Conservation (phyloP, 2,329 filamentous ascomycete species). For the Fusarium pseudograminearum region DNA sequence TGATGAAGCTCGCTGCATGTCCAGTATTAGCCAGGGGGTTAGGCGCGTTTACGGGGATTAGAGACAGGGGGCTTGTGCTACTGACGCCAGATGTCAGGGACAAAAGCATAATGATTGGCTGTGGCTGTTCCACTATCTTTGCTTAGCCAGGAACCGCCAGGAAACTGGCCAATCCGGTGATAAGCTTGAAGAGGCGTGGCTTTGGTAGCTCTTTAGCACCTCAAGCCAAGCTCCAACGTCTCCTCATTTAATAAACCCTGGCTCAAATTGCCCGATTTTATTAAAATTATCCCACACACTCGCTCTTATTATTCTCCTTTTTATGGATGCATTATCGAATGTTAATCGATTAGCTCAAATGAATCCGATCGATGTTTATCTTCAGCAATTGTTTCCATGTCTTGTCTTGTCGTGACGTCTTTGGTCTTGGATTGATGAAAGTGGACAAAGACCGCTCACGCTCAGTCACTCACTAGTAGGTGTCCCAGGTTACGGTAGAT, state of each 20-base stretch:
- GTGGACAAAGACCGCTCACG: neutral
- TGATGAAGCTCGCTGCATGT: constrained; percentile 20
- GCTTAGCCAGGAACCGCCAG: constrained; percentile 47
- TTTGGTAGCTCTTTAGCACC: constrained; percentile 17
- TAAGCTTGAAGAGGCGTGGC: constrained; percentile 19
- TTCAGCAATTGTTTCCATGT: constrained; percentile 5
- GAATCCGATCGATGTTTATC: constrained; percentile 7
- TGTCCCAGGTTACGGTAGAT: constrained; percentile 1
- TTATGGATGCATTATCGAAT: constrained; percentile 4
- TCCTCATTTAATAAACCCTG: constrained; percentile 8
- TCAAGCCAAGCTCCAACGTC: constrained; percentile 23
- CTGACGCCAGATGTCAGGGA: constrained; percentile 44
- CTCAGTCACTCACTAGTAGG: neutral
- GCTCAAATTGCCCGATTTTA: constrained; percentile 18
- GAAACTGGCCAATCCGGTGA: constrained; percentile 28
- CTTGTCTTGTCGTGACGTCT: neutral
- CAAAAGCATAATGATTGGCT: constrained; percentile 40
- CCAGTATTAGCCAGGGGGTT: constrained; percentile 18
- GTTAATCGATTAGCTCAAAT: neutral
- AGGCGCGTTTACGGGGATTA: constrained; percentile 7
- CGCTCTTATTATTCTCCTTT: constrained; percentile 19
- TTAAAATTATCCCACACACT: constrained; percentile 38
- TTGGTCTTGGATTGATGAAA: neutral
- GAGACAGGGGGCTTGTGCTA: constrained; percentile 29
- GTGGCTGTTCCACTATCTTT: constrained; percentile 18